These are phyloP conservation scores for Zarea fungicola DNA, from an alignment of 2,329 filamentous ascomycete genomes.

Conservation along the genomic window DNA sequence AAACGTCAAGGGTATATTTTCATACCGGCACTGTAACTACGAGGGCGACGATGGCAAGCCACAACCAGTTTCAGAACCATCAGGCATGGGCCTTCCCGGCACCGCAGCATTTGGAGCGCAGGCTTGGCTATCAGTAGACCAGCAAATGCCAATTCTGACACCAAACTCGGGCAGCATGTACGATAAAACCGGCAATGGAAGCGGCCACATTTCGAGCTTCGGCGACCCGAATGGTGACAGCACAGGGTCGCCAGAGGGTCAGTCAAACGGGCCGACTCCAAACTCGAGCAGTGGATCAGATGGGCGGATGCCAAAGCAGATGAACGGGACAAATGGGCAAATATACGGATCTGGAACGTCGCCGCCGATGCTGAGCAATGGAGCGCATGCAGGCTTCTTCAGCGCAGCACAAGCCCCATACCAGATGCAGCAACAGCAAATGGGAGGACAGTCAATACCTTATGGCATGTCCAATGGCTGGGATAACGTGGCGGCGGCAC, in stretches of 20 bases:
- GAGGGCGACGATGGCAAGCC: constrained; percentile 38
- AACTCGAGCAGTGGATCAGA: constrained; percentile 44
- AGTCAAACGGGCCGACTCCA: constrained; percentile 53
- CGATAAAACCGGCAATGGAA: constrained; percentile 27
- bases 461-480: constrained; percentile 38
- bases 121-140: constrained; percentile 36
- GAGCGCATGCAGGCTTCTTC: constrained; percentile 2
- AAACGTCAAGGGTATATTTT: constrained; percentile 35
- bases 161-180: constrained; percentile 30
- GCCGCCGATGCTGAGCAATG: constrained; percentile 4
- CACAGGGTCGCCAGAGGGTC: constrained; percentile 44
- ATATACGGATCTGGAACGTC: constrained; percentile 1
- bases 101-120: constrained; percentile 24
- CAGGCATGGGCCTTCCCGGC: constrained; percentile 4
- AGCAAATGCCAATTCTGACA: constrained; percentile 32
- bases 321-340: background rate
- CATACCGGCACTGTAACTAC: constrained; percentile 40
- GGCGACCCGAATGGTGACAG: constrained; percentile 42
- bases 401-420: background rate
- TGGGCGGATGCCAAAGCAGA: background rate
- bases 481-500: constrained; percentile 30
- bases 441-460: background rate
- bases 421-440: constrained; percentile 2
- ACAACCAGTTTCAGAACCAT: constrained; percentile 11
- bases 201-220: constrained; percentile 31